Percentiles rank a stretch among this genome's conserved stretches.
phyloP scores from a whole-genome alignment of 2,329 filamentous ascomycete genomes.

The Escovopsis weberi region DNA sequence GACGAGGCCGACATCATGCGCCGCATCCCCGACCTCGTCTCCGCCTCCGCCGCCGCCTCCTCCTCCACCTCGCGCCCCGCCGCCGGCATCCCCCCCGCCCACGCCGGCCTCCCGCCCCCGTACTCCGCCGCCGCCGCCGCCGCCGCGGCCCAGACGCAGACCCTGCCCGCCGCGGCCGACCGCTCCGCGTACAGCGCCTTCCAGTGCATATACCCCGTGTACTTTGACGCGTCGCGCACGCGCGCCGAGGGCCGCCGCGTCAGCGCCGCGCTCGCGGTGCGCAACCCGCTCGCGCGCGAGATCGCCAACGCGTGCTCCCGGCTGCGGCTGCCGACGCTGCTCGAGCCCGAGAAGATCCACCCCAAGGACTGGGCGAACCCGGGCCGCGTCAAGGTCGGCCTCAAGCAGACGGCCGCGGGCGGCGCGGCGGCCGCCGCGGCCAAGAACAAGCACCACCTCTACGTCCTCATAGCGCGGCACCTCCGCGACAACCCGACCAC shows the following conservation, averaged over 20 bases:
- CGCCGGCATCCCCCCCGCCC: not conserved
- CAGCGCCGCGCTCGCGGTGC: constrained; percentile 52
- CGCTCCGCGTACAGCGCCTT: constrained; percentile 53
- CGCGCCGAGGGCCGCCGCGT: constrained; percentile 76
- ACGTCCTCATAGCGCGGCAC: constrained; percentile 63
- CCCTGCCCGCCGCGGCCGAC: constrained; percentile 26
- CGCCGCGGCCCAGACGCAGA: constrained; percentile 11
- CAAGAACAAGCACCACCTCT: constrained; percentile 75
- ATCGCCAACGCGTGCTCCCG: constrained; percentile 73
- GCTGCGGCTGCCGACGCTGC: constrained; percentile 57
- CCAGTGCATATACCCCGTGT: constrained; percentile 87
- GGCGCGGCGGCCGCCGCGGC: constrained; percentile 31
- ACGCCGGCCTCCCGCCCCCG: not conserved
- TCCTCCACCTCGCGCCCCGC: constrained; percentile 3
- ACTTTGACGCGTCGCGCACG: constrained; percentile 69
- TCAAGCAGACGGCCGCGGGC: constrained; percentile 38
- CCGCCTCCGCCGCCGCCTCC: not conserved
- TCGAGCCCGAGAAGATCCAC: constrained; percentile 85
- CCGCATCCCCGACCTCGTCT: constrained; percentile 18
- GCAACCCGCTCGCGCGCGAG: constrained; percentile 75
- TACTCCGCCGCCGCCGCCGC: constrained; percentile 11
- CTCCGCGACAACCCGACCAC: constrained; percentile 66
- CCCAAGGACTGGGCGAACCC: constrained; percentile 98
- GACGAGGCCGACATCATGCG: constrained; percentile 42
- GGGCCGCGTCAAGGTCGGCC: constrained; percentile 66